Evolutionary conservation across 495 filamentous ascomycete genomes (phyloP), one percentile per base, ranked within the genome.

Genomic region (Talaromyces borbonicus): DNA sequence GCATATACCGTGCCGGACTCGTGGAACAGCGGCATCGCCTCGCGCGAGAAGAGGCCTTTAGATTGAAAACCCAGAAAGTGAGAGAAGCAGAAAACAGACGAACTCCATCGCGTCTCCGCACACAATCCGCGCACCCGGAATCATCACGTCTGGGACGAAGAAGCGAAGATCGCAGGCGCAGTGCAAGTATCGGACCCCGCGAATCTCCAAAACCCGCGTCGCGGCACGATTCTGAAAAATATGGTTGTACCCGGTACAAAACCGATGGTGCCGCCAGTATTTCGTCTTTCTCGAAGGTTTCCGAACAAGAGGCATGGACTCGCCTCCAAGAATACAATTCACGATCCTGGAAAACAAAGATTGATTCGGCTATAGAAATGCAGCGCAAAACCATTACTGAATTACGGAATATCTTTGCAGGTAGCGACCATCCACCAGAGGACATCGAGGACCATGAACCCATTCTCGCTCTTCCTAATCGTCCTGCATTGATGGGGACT

Each of bases 331-430:
- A 78, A 37, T 78, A 90, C 54, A 94, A 97, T 62, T 79, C 92
- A 2, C 80, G 83, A 55, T 87, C 81, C 36, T 99, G 92, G 92
- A 95, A 92, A 62, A 81, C 79, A 49, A 81, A 90, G 27, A 95
- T 99, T 36, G 88, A 95, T 54, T 72, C 73, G 45, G 78, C 81
- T 19, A 74, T 87, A 52, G 63, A 69, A 25, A 77, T 82, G 41
- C 80, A 90, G 44, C 83, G 73, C 31, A 73, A 77, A 5, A 77
- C 78, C 5, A 85, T 93, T 62, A 82, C 80, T 50, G 87, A 95
- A 49, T 73, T 93, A 19, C 77, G 88, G 15, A 75, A 79, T 19
- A 64, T 85, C 2, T 92, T 96, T 54, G 90, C 84, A 73, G 90
- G 87, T 7, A 68, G 75, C 25, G 87, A 97, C 56, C 79, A 95